Percentiles rank a stretch among this genome's conserved stretches.
Evolutionary conservation across 129 eudicot genomes (phyloP).

Genomic region (Flaveria ramosissima): DNA sequence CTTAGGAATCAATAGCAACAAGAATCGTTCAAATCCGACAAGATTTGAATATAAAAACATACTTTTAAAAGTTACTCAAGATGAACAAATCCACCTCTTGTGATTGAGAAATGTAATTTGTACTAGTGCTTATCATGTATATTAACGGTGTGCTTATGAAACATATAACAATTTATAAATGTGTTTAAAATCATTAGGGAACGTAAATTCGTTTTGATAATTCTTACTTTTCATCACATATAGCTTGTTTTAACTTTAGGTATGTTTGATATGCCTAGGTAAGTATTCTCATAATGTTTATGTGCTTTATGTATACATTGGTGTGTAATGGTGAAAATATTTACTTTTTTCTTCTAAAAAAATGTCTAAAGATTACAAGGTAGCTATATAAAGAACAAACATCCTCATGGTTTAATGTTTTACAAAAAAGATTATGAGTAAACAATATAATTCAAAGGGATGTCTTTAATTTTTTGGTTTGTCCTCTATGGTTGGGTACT

Average conservation of each 20-base stretch:
- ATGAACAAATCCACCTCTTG: conserved; percentile 28
- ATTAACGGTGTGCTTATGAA: not conserved
- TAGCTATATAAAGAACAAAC: too few relatives aligned
- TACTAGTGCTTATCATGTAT: conserved; percentile 5
- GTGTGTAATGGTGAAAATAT: not conserved
- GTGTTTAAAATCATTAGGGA: not conserved
- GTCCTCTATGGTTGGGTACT: too few relatives aligned
- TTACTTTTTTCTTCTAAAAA: too few relatives aligned
- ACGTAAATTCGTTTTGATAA: not conserved
- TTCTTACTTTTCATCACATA: not conserved
- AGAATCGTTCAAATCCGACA: conserved; percentile 14
- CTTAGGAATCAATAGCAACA: conserved; percentile 28
- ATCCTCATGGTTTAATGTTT: too few relatives aligned
- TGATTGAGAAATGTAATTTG: not conserved
- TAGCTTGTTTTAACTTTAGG: not conserved
- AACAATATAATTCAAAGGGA: too few relatives aligned
- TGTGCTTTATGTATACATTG: not conserved
- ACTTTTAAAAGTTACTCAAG: conserved; percentile 11
- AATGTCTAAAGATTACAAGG: too few relatives aligned
- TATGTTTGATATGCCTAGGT: not conserved
- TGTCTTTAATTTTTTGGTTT: too few relatives aligned
- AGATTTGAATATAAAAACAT: conserved; percentile 14
- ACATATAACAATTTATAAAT: not conserved
- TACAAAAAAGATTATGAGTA: too few relatives aligned
- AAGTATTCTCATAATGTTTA: not conserved